Percentiles rank a stretch among this genome's conserved stretches.
phyloP scores from a whole-genome alignment of 768 basidiomycete genomes.

The Gymnopilus dilepis region DNA sequence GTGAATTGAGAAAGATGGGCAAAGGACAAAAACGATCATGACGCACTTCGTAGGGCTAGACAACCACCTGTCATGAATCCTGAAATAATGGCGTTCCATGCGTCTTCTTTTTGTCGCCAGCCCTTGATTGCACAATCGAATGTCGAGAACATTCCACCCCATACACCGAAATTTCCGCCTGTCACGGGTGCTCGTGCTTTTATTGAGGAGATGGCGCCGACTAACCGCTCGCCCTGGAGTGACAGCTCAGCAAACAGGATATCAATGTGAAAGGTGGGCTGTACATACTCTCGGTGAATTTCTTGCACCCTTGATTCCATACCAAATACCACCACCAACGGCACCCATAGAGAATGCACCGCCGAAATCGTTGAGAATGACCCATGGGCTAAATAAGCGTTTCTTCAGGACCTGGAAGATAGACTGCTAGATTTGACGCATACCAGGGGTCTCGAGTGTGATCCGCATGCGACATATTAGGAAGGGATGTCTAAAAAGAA shows the following conservation, averaged over 20 bases:
- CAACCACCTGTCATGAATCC: constrained; percentile 99
- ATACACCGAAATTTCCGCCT: constrained; percentile 95
- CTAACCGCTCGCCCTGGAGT: constrained; percentile 85
- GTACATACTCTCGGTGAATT: constrained; percentile 88
- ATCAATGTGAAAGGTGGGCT: not conserved
- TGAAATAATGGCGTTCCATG: constrained; percentile 98
- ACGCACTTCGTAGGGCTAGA: constrained; percentile 90
- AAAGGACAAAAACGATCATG: constrained; percentile 7
- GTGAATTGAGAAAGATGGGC: constrained; percentile 1
- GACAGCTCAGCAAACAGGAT: constrained; percentile 16
- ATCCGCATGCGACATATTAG: constrained; percentile 31
- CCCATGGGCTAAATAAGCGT: constrained; percentile 82
- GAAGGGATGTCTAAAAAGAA: constrained; percentile 12
- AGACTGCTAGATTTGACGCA: not conserved
- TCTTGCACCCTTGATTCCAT: constrained; percentile 96
- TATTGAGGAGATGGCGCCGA: constrained; percentile 94
- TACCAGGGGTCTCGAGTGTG: constrained; percentile 37
- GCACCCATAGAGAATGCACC: constrained; percentile 98
- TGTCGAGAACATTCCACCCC: constrained; percentile 98
- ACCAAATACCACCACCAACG: constrained; percentile 97
- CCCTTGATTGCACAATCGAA: constrained; percentile 99
- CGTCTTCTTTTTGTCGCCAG: constrained; percentile 95
- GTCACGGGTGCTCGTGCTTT: constrained; percentile 98
- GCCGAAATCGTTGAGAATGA: constrained; percentile 97
- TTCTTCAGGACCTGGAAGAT: constrained; percentile 6